A percentile compares a stretch with the other conserved stretches of the same genome.
Conservation (phyloP, 352 stramenopile genomes). For the Globisporangium cylindrosporum region DNA sequence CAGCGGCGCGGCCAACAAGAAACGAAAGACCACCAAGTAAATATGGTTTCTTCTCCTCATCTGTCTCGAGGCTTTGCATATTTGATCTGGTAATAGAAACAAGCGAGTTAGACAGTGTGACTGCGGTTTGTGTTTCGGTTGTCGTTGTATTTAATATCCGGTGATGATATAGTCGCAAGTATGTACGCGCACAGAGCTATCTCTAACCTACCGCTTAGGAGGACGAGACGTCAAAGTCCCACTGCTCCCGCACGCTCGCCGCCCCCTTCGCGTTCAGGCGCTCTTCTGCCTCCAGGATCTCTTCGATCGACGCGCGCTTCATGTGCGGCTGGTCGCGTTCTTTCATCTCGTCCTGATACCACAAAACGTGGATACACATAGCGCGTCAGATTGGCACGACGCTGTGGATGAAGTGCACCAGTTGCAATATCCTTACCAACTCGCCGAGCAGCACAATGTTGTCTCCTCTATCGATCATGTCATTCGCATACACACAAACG, state of each 20-base stretch:
- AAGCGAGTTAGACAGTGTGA: not conserved
- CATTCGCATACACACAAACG: not conserved
- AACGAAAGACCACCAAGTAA: constrained; percentile 36
- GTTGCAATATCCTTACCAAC: constrained; percentile 38
- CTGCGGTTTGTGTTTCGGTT: not conserved
- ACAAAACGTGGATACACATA: not conserved
- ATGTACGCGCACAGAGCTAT: not conserved
- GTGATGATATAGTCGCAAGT: constrained; percentile 2
- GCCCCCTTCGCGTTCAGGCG: constrained; percentile 57
- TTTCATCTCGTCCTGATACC: constrained; percentile 67
- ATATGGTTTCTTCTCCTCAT: not conserved
- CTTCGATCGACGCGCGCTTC: constrained; percentile 72
- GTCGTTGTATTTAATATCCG: constrained; percentile 1
- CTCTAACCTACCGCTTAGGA: constrained; percentile 9
- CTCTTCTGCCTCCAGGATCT: constrained; percentile 81
- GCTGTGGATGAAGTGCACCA: not conserved
- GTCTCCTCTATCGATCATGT: constrained; percentile 48
- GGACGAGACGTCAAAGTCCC: constrained; percentile 71
- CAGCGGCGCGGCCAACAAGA: constrained; percentile 28
- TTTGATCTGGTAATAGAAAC: constrained; percentile 9
- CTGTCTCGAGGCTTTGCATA: not conserved
- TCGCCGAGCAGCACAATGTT: constrained; percentile 87
- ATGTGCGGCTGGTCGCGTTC: constrained; percentile 81
- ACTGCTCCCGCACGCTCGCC: constrained; percentile 75
- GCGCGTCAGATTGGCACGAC: not conserved